Percentiles rank a stretch among this genome's conserved stretches.
phyloP scores from a whole-genome alignment of 768 basidiomycete genomes.

The Amanita rimosa region DNA sequence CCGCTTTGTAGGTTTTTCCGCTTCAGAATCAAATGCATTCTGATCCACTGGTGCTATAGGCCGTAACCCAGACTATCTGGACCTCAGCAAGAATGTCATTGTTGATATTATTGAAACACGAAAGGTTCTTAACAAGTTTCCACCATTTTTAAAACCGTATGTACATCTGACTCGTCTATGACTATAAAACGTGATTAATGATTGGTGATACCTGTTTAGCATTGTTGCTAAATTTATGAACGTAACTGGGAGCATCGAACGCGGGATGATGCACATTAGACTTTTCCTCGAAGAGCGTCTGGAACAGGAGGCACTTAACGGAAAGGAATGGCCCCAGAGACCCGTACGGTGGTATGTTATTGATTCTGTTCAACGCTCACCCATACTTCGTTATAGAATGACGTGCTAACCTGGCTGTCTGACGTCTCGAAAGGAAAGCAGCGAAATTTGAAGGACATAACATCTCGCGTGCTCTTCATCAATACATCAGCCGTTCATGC shows the following conservation, averaged over 20 bases:
- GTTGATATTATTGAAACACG: constrained; percentile 10
- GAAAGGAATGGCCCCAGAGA: too few species aligned
- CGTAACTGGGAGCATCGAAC: constrained; percentile 3
- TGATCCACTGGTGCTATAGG: constrained; percentile 8
- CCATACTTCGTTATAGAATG: constrained; percentile 20
- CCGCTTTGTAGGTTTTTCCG: too few species aligned
- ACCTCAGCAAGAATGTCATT: constrained; percentile 10
- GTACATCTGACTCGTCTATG: neutral
- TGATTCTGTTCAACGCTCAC: neutral
- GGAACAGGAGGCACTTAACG: too few species aligned
- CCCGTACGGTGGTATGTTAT: constrained; percentile 15
- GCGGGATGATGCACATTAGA: constrained; percentile 13
- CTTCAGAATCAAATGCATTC: neutral
- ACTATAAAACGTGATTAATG: neutral
- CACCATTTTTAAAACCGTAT: constrained; percentile 16
- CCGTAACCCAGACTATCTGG: constrained; percentile 12
- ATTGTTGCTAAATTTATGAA: constrained; percentile 9
- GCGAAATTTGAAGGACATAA: too few species aligned
- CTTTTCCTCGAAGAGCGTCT: constrained; percentile 17
- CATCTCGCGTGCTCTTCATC: constrained; percentile 22
- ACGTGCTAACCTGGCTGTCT: constrained; percentile 36
- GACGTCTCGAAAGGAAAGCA: constrained; percentile 21
- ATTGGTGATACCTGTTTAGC: constrained; percentile 3
- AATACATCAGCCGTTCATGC: constrained; percentile 19
- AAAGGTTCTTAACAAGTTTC: constrained; percentile 14